Percentiles rank a stretch among this genome's conserved stretches.
Conservation (phyloP, 257 asterid species). For the Penstemon davidsonii region DNA sequence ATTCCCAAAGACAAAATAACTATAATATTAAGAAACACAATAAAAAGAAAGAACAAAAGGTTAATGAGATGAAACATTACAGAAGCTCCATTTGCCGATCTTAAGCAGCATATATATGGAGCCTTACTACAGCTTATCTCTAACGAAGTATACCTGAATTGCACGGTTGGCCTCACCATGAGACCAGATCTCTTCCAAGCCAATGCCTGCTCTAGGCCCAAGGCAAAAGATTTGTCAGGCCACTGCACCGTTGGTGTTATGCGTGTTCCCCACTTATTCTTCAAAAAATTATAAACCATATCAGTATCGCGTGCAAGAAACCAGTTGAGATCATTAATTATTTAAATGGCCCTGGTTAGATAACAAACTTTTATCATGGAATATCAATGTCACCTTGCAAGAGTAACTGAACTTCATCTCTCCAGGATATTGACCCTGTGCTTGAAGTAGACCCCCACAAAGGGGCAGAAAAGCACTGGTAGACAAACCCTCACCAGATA, state of each 20-base stretch:
- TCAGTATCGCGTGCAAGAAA: constrained; percentile 24
- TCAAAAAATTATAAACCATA: constrained; percentile 26
- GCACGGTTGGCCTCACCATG: constrained; percentile 83
- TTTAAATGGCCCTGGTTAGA: not conserved
- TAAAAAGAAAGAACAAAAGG: not conserved
- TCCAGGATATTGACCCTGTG: constrained; percentile 97
- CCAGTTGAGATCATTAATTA: not conserved
- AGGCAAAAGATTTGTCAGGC: constrained; percentile 90
- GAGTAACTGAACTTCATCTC: constrained; percentile 96
- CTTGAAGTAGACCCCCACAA: constrained; percentile 92
- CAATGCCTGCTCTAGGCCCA: constrained; percentile 81
- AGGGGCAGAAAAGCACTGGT: constrained; percentile 86
- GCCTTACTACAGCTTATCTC: not conserved
- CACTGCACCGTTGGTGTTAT: constrained; percentile 77
- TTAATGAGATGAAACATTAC: not conserved
- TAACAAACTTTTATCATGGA: not conserved
- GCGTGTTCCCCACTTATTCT: constrained; percentile 94
- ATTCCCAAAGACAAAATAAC: not conserved
- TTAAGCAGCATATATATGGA: not conserved
- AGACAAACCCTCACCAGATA: constrained; percentile 92
- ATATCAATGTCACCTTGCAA: constrained; percentile 64
- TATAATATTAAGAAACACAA: not conserved
- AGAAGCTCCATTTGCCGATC: not conserved
- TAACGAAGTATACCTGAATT: constrained; percentile 55
- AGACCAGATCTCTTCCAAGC: constrained; percentile 99